Percentiles rank a stretch among this genome's conserved stretches.
Evolutionary conservation across 2,329 filamentous ascomycete genomes (phyloP).

Genomic region (Sporothrix luriei): DNA sequence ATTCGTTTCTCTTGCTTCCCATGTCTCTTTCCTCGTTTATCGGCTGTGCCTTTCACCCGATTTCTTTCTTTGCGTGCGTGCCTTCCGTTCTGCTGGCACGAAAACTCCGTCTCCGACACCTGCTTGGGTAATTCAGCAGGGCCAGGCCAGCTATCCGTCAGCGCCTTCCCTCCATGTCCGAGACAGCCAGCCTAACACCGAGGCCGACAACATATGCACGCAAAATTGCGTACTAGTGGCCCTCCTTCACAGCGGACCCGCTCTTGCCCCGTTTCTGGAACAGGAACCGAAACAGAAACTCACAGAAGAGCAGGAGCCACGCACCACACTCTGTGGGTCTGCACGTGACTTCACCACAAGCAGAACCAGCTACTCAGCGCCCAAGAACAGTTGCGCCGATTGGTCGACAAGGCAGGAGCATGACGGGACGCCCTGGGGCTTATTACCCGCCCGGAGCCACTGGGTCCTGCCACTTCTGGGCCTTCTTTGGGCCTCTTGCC

Average conservation of each 20-base stretch:
- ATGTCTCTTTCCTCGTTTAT: neutral
- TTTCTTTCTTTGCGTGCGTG: conserved; percentile 6
- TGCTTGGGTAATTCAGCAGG: neutral
- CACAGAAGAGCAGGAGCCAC: neutral
- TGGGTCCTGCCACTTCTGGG: conserved; percentile 29
- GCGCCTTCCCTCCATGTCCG: conserved; percentile 10
- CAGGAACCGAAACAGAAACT: conserved; percentile 22
- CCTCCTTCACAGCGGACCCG: conserved; percentile 1
- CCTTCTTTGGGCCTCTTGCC: conserved; percentile 28
- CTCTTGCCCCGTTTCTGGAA: conserved; percentile 28
- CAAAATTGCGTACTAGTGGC: conserved; percentile 24
- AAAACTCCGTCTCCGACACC: neutral
- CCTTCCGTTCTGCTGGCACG: conserved; percentile 14
- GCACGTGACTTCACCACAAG: conserved; percentile 7
- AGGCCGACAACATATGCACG: conserved; percentile 13
- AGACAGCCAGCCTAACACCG: conserved; percentile 20
- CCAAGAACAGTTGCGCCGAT: conserved; percentile 14
- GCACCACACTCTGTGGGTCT: neutral
- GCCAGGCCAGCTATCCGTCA: neutral
- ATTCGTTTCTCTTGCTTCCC: neutral
- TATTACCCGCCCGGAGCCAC: conserved; percentile 27
- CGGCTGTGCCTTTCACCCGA: neutral
- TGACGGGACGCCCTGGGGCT: conserved; percentile 25
- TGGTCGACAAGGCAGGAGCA: conserved; percentile 4
- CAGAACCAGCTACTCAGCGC: conserved; percentile 19